Evolutionary conservation across 1,284 basidiomycete genomes (phyloP).

Genomic region (Ustilago trichophora): DNA sequence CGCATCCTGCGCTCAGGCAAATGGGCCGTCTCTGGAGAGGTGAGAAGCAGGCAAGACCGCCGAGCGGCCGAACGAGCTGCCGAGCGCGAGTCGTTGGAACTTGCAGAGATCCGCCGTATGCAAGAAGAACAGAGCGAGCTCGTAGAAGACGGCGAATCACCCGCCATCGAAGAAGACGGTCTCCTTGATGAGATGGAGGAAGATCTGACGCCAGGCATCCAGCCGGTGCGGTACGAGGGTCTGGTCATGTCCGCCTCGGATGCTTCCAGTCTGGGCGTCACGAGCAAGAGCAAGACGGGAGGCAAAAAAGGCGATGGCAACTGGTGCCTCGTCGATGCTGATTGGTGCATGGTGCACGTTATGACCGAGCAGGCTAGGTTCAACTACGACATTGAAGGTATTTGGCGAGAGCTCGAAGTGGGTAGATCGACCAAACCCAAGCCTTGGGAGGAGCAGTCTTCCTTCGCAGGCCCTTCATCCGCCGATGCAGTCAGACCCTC

Average conservation of each 20-base stretch:
- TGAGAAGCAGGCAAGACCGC: constrained; percentile 33
- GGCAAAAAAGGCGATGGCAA: constrained; percentile 60
- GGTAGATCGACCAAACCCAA: constrained; percentile 12
- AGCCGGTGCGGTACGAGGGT: constrained; percentile 58
- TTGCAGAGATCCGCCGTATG: constrained; percentile 28
- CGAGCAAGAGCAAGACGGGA: constrained; percentile 37
- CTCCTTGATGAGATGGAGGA: constrained; percentile 22
- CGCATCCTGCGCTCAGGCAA: constrained; percentile 54
- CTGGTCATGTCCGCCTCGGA: constrained; percentile 53
- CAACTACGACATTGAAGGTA: constrained; percentile 60
- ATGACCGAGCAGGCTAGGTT: constrained; percentile 60
- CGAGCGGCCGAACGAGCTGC: constrained; percentile 30
- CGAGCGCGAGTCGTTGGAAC: constrained; percentile 31
- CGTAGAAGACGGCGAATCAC: constrained; percentile 33
- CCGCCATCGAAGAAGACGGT: constrained; percentile 29
- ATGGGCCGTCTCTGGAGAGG: constrained; percentile 32
- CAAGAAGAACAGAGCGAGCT: constrained; percentile 32
- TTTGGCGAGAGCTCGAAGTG: constrained; percentile 50
- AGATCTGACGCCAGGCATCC: constrained; percentile 20
- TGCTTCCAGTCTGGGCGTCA: constrained; percentile 24
- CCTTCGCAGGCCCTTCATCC: not conserved
- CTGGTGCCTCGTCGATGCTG: constrained; percentile 64
- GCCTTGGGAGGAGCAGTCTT: constrained; percentile 26
- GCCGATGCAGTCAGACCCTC: not conserved
- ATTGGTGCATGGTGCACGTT: constrained; percentile 66